A percentile compares a stretch with the other conserved stretches of the same genome.
phyloP scores from a whole-genome alignment of 108 stramenopile genomes.

The Cyclostephanos tholiformis region DNA sequence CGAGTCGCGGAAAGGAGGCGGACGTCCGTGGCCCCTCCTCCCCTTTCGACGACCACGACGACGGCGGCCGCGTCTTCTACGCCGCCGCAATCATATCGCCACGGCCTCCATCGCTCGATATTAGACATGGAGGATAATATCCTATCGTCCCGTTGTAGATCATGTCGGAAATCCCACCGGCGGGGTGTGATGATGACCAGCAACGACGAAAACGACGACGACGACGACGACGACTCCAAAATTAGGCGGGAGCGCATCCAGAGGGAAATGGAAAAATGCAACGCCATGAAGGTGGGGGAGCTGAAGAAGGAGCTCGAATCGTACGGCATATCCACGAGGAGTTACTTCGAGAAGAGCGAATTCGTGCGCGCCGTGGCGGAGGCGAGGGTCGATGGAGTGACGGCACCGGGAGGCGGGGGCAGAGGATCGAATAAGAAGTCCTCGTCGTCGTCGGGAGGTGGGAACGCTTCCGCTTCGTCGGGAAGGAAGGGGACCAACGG shows the following conservation, averaged over 20 bases:
- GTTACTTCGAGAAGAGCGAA: conserved; percentile 68
- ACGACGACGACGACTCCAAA: neutral
- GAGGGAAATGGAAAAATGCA: conserved; percentile 48
- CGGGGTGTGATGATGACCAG: neutral
- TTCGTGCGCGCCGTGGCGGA: conserved; percentile 79
- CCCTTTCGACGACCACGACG: no score
- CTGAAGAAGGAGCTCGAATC: conserved; percentile 54
- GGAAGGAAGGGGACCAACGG: neutral
- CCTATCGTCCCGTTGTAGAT: no score
- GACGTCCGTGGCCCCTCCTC: no score
- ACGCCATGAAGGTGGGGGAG: conserved; percentile 47
- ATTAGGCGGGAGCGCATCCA: conserved; percentile 31
- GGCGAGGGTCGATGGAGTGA: conserved; percentile 65
- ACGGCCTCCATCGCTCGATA: no score
- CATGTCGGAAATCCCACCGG: no score
- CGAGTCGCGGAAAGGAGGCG: no score
- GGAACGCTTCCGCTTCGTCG: neutral
- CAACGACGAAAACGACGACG: neutral
- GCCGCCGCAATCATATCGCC: no score
- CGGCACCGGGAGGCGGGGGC: conserved; percentile 10
- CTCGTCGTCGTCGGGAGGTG: neutral
- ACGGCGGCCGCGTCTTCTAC: no score
- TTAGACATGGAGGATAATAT: no score
- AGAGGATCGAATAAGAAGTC: conserved; percentile 6
- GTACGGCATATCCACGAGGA: conserved; percentile 48